These are phyloP conservation scores for Hypoxylon fragiforme DNA, from an alignment of 495 filamentous ascomycete genomes.

Conservation along the genomic window DNA sequence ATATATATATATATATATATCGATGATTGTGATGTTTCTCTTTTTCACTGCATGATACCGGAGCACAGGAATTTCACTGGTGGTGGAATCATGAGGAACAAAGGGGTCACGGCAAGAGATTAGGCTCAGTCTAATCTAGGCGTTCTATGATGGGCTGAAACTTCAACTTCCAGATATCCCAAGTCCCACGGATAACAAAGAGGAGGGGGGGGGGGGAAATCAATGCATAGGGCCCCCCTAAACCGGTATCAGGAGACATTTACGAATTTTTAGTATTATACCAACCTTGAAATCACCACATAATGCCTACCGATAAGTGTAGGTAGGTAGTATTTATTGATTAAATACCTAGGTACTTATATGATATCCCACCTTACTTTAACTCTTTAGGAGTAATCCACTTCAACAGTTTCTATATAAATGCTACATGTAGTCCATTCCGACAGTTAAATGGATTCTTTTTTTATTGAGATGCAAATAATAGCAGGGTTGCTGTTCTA, in stretches of 20 bases:
- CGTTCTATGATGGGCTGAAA: constrained; percentile 5
- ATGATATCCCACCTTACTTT: too few species aligned
- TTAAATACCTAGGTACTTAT: not conserved
- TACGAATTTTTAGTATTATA: not conserved
- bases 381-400: too few species aligned
- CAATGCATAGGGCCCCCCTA: not conserved
- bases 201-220: not conserved
- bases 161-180: not conserved
- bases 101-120: constrained; percentile 4
- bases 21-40: not conserved
- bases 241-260: not conserved
- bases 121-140: constrained; percentile 4
- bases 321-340: not conserved
- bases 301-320: too few species aligned
- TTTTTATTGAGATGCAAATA: too few species aligned
- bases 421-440: too few species aligned
- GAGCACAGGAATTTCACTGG: constrained; percentile 13
- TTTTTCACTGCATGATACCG: constrained; percentile 16
- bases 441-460: too few species aligned
- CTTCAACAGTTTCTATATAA: too few species aligned
- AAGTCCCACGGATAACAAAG: constrained; percentile 1
- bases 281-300: not conserved
- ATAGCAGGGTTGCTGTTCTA: too few species aligned
- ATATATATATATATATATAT: constrained; percentile 1
- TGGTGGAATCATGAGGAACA: constrained; percentile 11